phyloP scores from a whole-genome alignment of 495 filamentous ascomycete species.

The Beverwykella pulmonaria region DNA sequence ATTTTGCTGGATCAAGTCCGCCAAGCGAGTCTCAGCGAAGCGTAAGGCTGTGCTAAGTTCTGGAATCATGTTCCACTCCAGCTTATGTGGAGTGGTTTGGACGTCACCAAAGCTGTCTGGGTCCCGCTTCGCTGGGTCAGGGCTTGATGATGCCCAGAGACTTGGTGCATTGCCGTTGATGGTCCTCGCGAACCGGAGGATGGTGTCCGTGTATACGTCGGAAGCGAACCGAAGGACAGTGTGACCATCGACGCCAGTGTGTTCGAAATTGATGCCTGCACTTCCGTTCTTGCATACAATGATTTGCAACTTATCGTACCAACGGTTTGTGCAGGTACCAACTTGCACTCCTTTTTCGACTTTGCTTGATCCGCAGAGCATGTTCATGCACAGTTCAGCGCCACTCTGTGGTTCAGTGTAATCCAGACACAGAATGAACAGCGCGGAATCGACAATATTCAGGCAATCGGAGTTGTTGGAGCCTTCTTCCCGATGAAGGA shows the following conservation, averaged over 20 bases:
- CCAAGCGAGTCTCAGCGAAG: constrained; percentile 92
- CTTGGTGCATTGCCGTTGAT: constrained; percentile 95
- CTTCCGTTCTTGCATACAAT: constrained; percentile 99
- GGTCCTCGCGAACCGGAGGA: constrained; percentile 89
- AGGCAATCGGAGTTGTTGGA: constrained; percentile 96
- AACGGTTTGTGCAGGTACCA: constrained; percentile 95
- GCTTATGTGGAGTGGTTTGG: constrained; percentile 88
- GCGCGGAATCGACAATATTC: constrained; percentile 88
- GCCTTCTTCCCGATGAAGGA: constrained; percentile 79
- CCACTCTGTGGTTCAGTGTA: constrained; percentile 80
- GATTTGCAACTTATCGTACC: constrained; percentile 99
- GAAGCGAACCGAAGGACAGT: constrained; percentile 95
- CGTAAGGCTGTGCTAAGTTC: constrained; percentile 88
- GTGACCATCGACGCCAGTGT: constrained; percentile 97
- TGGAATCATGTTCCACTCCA: constrained; percentile 97
- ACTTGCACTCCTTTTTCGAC: constrained; percentile 93
- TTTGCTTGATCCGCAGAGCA: constrained; percentile 94
- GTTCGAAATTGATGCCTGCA: constrained; percentile 98
- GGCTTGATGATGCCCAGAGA: constrained; percentile 87
- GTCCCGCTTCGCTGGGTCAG: constrained; percentile 92
- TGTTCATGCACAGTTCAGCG: constrained; percentile 88
- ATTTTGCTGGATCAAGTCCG: constrained; percentile 94
- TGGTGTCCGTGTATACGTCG: constrained; percentile 97
- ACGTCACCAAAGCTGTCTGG: constrained; percentile 93
- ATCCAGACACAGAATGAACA: constrained; percentile 91